Percentiles rank a stretch among this genome's conserved stretches.
Conservation (phyloP, 2,329 filamentous ascomycete genomes). For the Rosellinia necatrix region DNA sequence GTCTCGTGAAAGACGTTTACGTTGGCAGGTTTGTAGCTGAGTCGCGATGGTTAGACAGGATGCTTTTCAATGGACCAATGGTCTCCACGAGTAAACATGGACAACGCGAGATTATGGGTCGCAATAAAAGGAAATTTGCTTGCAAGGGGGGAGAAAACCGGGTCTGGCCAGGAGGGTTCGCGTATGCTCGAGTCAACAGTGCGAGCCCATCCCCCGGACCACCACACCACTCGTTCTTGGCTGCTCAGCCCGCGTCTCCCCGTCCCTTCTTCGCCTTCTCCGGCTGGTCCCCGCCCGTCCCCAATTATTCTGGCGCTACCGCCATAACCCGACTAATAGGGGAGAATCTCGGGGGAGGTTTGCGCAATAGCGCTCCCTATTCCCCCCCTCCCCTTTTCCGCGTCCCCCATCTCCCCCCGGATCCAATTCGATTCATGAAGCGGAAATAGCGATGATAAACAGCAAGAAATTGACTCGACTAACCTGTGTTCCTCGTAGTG, state of each 20-base stretch:
- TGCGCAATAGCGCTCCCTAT: no score
- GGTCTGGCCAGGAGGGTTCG: slow-evolving; percentile 17
- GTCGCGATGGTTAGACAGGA: slow-evolving; percentile 17
- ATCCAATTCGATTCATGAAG: no score
- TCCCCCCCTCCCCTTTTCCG: no score
- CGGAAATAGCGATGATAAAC: not conserved
- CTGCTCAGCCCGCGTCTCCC: not conserved
- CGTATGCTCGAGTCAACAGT: slow-evolving; percentile 23
- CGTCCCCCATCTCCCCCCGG: no score
- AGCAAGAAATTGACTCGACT: not conserved
- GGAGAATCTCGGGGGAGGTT: no score
- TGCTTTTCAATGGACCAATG: slow-evolving; percentile 1
- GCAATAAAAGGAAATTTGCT: slow-evolving; percentile 25
- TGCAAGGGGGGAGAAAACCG: slow-evolving; percentile 13
- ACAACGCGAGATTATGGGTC: slow-evolving; percentile 26
- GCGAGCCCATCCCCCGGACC: slow-evolving; percentile 7
- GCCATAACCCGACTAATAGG: no score
- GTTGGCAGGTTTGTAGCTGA: slow-evolving; percentile 43
- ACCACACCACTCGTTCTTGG: slow-evolving; percentile 3
- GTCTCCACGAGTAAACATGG: slow-evolving; percentile 31
- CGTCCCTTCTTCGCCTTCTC: not conserved
- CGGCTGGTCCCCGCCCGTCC: not conserved
- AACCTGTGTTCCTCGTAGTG: slow-evolving; percentile 60
- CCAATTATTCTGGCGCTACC: not conserved
- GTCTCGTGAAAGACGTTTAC: slow-evolving; percentile 34